Evolutionary conservation across 2,329 filamentous ascomycete genomes (phyloP), one percentile per base, ranked within the genome.

Genomic region (Apiospora malaysiana): DNA sequence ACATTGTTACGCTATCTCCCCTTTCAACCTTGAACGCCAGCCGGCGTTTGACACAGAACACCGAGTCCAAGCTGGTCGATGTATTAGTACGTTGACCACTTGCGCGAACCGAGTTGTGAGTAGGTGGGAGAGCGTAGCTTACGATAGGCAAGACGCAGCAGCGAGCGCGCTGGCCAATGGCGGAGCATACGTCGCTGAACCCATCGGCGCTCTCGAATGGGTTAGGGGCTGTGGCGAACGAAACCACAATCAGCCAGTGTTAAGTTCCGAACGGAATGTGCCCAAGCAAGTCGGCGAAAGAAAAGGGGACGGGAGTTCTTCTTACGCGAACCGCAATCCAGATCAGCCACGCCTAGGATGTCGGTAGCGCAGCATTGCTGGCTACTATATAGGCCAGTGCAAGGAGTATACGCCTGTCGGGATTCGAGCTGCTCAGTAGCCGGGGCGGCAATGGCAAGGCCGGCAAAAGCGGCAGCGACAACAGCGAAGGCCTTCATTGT

Each of bases 311-410:
- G 18, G 56, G 18, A 4, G 3, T 32, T 12, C 4, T 37, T 18
- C 77, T 73, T 75, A 79, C 77, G 88, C 71, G 81, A 78, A 23
- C 76, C 80, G 78, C 90, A 92, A 82, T 91, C 74, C 37, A 79
- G 76, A 68, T 79, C 78, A 25, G 77, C 77, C 23, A 79, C 72
- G 10, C 77, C 78, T 49, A 91, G 85, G 45, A 91, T 84, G 74
- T 91, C 87, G 32, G 88, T 89, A 18, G 89, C 86, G 77, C 90
- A 92, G 84, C 90, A 92, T 74, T 87, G 84, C 4, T 86, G 76
- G 43, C 75, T 82, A 74, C 76, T 78, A 75, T 85, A 85, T 25
- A 85, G 80, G 23, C 80, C 81, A 42, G 79, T 79, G 76, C 85
- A 86, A 56, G 85, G 79, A 10, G 75, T 68, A 70, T 85, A 86